Percentiles rank a stretch among this genome's conserved stretches.
These are phyloP conservation scores for Nidula niveotomentosa DNA, from an alignment of 1,284 basidiomycete genomes.

Conservation along the genomic window DNA sequence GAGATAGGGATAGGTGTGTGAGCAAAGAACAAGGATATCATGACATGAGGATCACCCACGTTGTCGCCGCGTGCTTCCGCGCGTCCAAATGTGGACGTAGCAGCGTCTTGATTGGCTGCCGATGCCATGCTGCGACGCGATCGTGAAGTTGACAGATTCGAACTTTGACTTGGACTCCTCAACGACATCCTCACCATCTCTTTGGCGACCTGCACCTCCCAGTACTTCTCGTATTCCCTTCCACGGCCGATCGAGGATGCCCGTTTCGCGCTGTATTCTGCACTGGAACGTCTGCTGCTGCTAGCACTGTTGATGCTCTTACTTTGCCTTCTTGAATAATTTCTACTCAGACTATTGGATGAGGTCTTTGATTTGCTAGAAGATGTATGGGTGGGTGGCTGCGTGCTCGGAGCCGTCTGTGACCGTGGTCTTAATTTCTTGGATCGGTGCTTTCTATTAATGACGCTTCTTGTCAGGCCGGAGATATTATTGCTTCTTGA, in stretches of 20 bases:
- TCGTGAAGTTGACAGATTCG: slow-evolving; percentile 10
- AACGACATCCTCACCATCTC: slow-evolving; percentile 31
- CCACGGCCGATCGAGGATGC: slow-evolving; percentile 22
- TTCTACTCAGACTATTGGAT: not conserved
- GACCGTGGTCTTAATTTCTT: too few relatives aligned
- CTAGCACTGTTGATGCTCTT: slow-evolving; percentile 21
- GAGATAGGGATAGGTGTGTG: slow-evolving; percentile 14
- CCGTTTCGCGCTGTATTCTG: slow-evolving; percentile 33
- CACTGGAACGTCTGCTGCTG: slow-evolving; percentile 33
- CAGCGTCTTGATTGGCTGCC: slow-evolving; percentile 8
- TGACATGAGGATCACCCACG: slow-evolving; percentile 27
- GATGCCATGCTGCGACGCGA: slow-evolving; percentile 10
- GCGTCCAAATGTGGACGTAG: slow-evolving; percentile 21
- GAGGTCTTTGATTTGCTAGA: not conserved
- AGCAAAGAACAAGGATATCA: slow-evolving; percentile 17
- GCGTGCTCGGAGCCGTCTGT: too few relatives aligned
- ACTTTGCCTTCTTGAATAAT: slow-evolving; percentile 24
- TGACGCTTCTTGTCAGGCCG: too few relatives aligned
- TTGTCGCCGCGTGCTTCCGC: slow-evolving; percentile 31
- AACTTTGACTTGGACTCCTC: slow-evolving; percentile 16
- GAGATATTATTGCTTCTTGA: too few relatives aligned
- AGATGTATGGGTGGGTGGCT: too few relatives aligned
- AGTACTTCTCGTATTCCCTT: slow-evolving; percentile 20
- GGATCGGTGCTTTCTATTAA: too few relatives aligned
- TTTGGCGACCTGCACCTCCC: slow-evolving; percentile 37